phyloP scores from a whole-genome alignment of 2,329 filamentous ascomycete genomes.

The Thielaviopsis punctulata region DNA sequence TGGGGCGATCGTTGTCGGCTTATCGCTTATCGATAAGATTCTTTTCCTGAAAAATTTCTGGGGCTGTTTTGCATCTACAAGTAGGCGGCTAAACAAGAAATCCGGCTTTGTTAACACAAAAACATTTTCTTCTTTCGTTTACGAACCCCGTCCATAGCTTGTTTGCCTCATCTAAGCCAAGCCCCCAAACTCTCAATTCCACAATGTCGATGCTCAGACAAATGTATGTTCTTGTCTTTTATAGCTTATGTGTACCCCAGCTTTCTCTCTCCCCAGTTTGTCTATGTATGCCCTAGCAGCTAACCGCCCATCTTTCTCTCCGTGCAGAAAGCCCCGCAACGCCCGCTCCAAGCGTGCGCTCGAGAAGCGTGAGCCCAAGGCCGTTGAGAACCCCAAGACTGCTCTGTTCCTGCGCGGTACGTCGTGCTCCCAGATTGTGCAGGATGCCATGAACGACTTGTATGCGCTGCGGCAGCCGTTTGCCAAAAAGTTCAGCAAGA shows the following conservation, averaged over 20 bases:
- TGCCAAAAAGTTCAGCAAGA: conserved; percentile 86
- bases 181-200: not conserved
- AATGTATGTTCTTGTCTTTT: conserved; percentile 8
- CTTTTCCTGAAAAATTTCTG: conserved; percentile 11
- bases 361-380: conserved; percentile 81
- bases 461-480: conserved; percentile 70
- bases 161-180: not conserved
- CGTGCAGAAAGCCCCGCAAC: conserved; percentile 40
- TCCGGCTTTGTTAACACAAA: too few relatives aligned
- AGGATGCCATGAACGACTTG: conserved; percentile 73
- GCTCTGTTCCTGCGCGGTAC: conserved; percentile 81
- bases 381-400: conserved; percentile 75
- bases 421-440: conserved; percentile 63
- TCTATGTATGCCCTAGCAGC: too few relatives aligned
- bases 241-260: too few relatives aligned
- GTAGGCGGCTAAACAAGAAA: too few relatives aligned
- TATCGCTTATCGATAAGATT: conserved; percentile 9
- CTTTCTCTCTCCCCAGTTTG: too few relatives aligned
- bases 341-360: conserved; percentile 89
- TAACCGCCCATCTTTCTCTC: not conserved
- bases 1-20: conserved; percentile 5
- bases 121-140: not conserved
- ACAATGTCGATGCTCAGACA: conserved; percentile 12
- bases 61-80: too few relatives aligned
- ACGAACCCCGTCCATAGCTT: too few relatives aligned